Conservation (phyloP, 495 filamentous ascomycete species). For the Talaromyces proteolyticus region DNA sequence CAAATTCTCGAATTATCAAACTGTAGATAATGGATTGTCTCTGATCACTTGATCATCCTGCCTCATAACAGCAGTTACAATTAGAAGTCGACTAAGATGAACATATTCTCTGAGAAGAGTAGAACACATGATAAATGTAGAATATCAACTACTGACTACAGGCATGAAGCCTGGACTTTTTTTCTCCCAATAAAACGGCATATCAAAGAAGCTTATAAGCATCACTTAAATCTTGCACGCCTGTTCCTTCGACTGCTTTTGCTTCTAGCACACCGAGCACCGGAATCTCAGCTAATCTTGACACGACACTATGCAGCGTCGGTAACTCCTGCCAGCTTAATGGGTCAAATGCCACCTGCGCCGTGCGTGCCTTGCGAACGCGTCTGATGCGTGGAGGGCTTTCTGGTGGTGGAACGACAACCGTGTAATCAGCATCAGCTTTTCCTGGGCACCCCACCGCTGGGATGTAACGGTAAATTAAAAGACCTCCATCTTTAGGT, state of each 20-base stretch:
- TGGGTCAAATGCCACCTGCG: slow-evolving; percentile 34
- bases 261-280: slow-evolving; percentile 45
- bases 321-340: slow-evolving; percentile 44
- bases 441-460: slow-evolving; percentile 34
- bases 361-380: slow-evolving; percentile 30
- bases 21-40: too few relatives aligned
- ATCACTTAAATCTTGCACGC: slow-evolving; percentile 46
- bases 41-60: too few relatives aligned
- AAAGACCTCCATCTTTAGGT: slow-evolving; percentile 28
- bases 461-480: slow-evolving; percentile 43
- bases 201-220: too few relatives aligned
- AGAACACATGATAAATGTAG: too few relatives aligned
- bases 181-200: too few relatives aligned
- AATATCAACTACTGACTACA: too few relatives aligned
- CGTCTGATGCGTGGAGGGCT: slow-evolving; percentile 23
- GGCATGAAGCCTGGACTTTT: too few relatives aligned
- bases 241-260: slow-evolving; percentile 41
- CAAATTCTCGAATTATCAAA: too few relatives aligned
- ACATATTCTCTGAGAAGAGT: too few relatives aligned
- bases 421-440: slow-evolving; percentile 40
- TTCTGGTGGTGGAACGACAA: slow-evolving; percentile 32
- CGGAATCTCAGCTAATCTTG: slow-evolving; percentile 44
- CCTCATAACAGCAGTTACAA: too few relatives aligned
- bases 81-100: too few relatives aligned
- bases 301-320: slow-evolving; percentile 48